Conservation (phyloP, 208 protist species). For the Acanthamoeba triangularis region DNA sequence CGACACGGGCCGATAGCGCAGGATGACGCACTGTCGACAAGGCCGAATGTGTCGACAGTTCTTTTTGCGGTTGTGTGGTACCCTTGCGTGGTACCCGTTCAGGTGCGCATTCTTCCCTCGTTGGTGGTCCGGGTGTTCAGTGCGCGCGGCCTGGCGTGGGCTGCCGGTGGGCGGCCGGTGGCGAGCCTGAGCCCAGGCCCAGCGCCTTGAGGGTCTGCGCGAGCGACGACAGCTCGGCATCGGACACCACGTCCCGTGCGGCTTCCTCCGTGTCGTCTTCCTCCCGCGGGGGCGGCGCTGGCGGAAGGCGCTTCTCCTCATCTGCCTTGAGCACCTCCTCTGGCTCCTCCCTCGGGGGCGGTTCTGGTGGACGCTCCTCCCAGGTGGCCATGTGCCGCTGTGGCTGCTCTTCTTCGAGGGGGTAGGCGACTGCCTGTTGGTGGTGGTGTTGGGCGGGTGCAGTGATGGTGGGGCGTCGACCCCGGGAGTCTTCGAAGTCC, state of each 20-base stretch:
- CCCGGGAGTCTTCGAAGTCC: neutral
- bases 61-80: no score
- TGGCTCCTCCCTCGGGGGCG: neutral
- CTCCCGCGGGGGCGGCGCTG: neutral
- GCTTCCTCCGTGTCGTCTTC: neutral
- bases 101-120: no score
- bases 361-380: neutral
- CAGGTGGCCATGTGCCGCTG: neutral
- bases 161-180: neutral
- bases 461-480: neutral
- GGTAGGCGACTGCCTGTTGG: neutral
- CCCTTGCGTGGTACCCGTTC: no score
- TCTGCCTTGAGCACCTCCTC: neutral
- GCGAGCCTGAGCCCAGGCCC: neutral
- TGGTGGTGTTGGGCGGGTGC: neutral
- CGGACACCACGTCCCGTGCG: neutral
- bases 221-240: neutral
- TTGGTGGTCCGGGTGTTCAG: neutral
- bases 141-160: neutral
- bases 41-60: no score
- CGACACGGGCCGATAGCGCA: neutral
- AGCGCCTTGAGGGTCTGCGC: slow-evolving; percentile 13
- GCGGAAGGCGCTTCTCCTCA: neutral
- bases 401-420: neutral
- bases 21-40: neutral